Evolutionary conservation across 2,329 filamentous ascomycete genomes (phyloP).

Genomic region (Trichoderma breve): DNA sequence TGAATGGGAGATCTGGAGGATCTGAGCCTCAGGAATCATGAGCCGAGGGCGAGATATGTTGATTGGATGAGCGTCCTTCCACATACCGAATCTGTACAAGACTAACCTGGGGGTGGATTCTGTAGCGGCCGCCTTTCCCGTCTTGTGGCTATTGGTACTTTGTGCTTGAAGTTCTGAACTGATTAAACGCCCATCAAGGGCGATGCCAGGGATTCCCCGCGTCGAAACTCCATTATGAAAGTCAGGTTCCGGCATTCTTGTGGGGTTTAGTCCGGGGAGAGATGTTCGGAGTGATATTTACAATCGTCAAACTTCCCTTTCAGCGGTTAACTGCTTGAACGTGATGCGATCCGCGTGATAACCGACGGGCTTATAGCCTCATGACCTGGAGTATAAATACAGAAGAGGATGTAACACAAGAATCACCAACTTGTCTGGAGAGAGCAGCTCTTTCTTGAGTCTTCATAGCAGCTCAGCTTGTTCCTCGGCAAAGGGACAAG

Average conservation of each 20-base stretch:
- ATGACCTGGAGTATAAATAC: background rate
- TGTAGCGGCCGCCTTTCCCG: background rate
- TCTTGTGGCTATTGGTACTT: background rate
- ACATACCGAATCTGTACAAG: background rate
- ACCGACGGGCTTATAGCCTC: constrained; percentile 8
- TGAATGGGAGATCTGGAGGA: background rate
- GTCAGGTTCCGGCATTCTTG: background rate
- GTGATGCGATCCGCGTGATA: background rate
- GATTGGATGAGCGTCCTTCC: background rate
- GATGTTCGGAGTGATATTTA: background rate
- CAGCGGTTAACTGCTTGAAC: background rate
- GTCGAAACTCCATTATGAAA: background rate
- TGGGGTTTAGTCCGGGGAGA: constrained; percentile 3
- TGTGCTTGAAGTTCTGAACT: background rate
- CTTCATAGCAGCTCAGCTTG: background rate
- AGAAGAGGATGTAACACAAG: background rate
- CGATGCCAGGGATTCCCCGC: constrained; percentile 1
- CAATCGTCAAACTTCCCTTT: background rate
- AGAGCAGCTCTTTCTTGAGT: background rate
- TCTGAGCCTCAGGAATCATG: background rate
- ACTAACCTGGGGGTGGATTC: background rate
- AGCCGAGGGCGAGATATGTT: background rate
- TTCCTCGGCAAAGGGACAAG: background rate
- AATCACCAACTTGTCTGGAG: background rate
- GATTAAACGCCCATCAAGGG: background rate